A percentile compares a stretch with the other conserved stretches of the same genome.
Conservation (phyloP, 1,284 basidiomycete genomes). For the Pascua guehoae region DNA sequence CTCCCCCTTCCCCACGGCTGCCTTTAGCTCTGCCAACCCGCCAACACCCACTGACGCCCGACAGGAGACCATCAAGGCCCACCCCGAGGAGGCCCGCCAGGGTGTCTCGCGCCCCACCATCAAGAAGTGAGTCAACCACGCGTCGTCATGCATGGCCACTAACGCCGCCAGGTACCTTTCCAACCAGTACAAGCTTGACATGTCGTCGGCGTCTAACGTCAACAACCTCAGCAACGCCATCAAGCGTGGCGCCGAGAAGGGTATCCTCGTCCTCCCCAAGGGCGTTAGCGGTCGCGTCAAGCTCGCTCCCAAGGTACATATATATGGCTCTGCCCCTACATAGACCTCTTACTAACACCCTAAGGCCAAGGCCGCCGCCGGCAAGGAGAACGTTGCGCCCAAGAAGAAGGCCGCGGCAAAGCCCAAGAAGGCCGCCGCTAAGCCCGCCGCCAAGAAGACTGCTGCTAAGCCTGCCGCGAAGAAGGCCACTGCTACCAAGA, state of each 20-base stretch:
- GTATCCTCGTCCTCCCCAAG: constrained; percentile 79
- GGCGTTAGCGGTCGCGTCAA: constrained; percentile 79
- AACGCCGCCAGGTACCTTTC: constrained; percentile 60
- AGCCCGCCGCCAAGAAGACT: constrained; percentile 18
- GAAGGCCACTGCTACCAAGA: constrained; percentile 44
- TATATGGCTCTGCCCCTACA: neutral
- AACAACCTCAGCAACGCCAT: constrained; percentile 80
- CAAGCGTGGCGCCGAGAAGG: constrained; percentile 71
- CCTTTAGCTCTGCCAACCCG: neutral
- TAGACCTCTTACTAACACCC: neutral
- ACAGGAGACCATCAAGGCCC: constrained; percentile 70
- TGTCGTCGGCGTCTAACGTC: constrained; percentile 66
- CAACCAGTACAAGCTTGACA: constrained; percentile 71
- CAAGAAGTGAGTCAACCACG: constrained; percentile 67
- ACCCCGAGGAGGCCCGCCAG: constrained; percentile 70
- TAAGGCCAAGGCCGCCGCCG: constrained; percentile 32
- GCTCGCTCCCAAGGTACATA: constrained; percentile 56
- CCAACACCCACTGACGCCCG: constrained; percentile 7
- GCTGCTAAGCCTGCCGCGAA: constrained; percentile 21
- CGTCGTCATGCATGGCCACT: constrained; percentile 11
- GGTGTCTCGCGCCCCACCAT: constrained; percentile 88
- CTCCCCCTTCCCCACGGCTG: neutral
- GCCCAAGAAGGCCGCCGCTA: constrained; percentile 23
- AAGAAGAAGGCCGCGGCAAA: constrained; percentile 40
- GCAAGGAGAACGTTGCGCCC: constrained; percentile 56